A percentile compares a stretch with the other conserved stretches of the same genome.
Evolutionary conservation across 1,284 basidiomycete genomes (phyloP).

Genomic region (Gymnopus androsaceus): DNA sequence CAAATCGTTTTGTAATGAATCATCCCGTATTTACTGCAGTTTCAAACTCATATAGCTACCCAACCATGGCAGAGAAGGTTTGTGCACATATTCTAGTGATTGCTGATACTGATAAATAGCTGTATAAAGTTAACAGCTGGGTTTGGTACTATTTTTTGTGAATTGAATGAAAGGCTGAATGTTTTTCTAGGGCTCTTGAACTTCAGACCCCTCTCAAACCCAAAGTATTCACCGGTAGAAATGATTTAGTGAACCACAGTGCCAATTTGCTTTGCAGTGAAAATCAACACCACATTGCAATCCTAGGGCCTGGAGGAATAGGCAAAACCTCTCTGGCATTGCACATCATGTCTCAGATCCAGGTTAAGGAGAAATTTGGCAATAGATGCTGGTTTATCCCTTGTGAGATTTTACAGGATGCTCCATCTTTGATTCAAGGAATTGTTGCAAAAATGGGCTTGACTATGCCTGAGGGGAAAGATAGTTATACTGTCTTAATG

Average conservation of each 20-base stretch:
- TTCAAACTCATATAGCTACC: too few relatives aligned
- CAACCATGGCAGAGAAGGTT: too few relatives aligned
- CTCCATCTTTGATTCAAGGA: not conserved
- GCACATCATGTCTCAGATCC: not conserved
- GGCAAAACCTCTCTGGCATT: conserved; percentile 1
- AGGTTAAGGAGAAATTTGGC: not conserved
- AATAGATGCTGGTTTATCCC: not conserved
- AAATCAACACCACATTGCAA: not conserved
- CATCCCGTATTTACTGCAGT: too few relatives aligned
- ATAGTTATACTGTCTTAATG: not conserved
- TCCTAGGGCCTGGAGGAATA: conserved; percentile 4
- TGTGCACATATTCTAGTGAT: too few relatives aligned
- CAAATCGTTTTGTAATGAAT: too few relatives aligned
- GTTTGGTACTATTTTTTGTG: too few relatives aligned
- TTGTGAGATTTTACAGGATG: conserved; percentile 1
- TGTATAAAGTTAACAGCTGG: too few relatives aligned
- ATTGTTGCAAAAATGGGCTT: not conserved
- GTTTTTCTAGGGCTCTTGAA: not conserved
- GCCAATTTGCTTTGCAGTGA: not conserved
- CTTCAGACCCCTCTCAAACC: not conserved
- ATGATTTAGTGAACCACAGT: not conserved
- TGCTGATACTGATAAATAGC: too few relatives aligned
- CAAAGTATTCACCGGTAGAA: not conserved
- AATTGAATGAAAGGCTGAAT: too few relatives aligned
- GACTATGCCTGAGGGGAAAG: not conserved